phyloP scores from a whole-genome alignment of 2,329 filamentous ascomycete genomes.

The Akanthomyces muscarius region DNA sequence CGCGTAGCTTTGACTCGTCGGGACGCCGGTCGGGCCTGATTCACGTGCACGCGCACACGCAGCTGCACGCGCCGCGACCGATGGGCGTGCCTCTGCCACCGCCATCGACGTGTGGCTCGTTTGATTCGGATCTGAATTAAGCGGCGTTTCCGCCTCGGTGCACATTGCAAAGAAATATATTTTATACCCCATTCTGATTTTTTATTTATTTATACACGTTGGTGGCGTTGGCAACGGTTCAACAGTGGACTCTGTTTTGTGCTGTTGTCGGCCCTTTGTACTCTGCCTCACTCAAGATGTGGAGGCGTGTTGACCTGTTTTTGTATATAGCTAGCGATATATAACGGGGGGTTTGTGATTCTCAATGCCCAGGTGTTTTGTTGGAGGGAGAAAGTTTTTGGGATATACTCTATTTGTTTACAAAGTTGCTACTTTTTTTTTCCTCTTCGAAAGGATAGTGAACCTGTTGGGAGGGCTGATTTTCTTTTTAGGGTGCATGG shows the following conservation, averaged over 20 bases:
- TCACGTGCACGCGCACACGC: constrained; percentile 14
- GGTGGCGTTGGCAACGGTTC: not conserved
- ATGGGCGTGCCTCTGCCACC: constrained; percentile 12
- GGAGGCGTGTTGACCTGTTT: too few species aligned
- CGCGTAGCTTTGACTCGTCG: constrained; percentile 10
- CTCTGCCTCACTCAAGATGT: too few species aligned
- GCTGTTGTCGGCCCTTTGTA: too few species aligned
- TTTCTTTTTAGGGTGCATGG: too few species aligned
- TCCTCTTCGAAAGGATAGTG: not conserved
- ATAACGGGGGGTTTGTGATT: not conserved
- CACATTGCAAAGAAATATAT: too few species aligned
- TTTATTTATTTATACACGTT: not conserved
- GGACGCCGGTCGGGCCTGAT: constrained; percentile 8
- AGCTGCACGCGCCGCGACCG: constrained; percentile 13
- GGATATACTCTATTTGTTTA: constrained; percentile 2
- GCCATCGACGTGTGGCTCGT: constrained; percentile 12
- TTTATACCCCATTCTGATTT: not conserved
- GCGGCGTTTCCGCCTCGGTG: too few species aligned
- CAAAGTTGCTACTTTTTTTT: not conserved
- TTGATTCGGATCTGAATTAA: constrained; percentile 14
- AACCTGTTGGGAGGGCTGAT: not conserved
- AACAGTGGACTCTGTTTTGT: not conserved
- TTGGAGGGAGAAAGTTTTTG: not conserved
- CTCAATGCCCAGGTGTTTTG: not conserved
- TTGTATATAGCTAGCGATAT: not conserved